These are phyloP conservation scores for Ammopiptanthus mongolicus DNA, from an alignment of 306 rosid genomes.

Conservation along the genomic window DNA sequence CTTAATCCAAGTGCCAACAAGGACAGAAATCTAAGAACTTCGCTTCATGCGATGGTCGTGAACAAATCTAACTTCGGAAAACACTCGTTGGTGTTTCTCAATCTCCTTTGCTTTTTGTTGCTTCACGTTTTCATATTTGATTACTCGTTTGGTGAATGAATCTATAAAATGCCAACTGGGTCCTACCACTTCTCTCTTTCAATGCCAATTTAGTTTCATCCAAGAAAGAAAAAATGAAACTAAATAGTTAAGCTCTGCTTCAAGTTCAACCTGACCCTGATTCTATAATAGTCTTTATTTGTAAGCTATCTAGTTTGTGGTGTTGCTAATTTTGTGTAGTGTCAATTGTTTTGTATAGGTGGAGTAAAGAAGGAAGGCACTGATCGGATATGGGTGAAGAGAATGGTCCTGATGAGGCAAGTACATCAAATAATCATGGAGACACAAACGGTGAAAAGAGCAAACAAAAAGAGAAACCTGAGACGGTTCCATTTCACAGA, in stretches of 20 bases:
- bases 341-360: slow-evolving; percentile 18
- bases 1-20: background rate
- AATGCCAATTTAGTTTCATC: background rate
- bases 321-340: background rate
- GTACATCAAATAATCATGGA: slow-evolving; percentile 25
- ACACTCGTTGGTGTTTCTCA: background rate
- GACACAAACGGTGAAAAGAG: slow-evolving; percentile 30
- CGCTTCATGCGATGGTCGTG: background rate
- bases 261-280: background rate
- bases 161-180: background rate
- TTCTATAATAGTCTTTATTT: background rate
- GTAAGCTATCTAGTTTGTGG: background rate
- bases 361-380: slow-evolving; percentile 5
- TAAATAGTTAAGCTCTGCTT: background rate
- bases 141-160: slow-evolving; percentile 11
- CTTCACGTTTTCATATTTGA: slow-evolving; percentile 21
- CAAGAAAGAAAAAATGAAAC: background rate
- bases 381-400: slow-evolving; percentile 40
- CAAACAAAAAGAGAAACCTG: slow-evolving; percentile 31
- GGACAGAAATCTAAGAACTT: background rate
- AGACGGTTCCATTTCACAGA: slow-evolving; percentile 57
- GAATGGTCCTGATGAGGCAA: slow-evolving; percentile 32
- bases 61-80: background rate
- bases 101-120: background rate
- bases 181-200: background rate